Percentiles rank a stretch among this genome's conserved stretches.
These are phyloP conservation scores for Onygenales sp. DNA, from an alignment of 2,329 filamentous ascomycete genomes.

Conservation along the genomic window DNA sequence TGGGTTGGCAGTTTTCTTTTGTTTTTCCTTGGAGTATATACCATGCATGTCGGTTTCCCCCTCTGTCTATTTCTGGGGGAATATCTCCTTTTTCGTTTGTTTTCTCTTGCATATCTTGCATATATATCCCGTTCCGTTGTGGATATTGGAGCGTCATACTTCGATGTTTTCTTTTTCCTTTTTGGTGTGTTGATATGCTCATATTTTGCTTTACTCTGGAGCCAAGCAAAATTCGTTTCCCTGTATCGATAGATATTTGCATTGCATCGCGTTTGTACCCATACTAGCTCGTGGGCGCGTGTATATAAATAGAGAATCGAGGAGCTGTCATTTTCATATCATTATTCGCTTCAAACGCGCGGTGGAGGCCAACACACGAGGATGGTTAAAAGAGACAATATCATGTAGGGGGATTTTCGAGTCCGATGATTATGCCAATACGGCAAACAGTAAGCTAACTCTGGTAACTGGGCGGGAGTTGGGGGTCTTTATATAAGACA, in stretches of 20 bases:
- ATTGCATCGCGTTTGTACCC: background rate
- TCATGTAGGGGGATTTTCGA: too few relatives aligned
- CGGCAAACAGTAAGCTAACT: too few relatives aligned
- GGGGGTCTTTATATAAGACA: too few relatives aligned
- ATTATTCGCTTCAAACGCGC: too few relatives aligned
- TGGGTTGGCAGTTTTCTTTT: background rate
- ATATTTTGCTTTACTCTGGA: background rate
- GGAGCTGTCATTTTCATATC: background rate
- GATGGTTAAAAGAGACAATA: too few relatives aligned
- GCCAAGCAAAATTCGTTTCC: background rate
- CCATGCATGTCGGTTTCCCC: background rate
- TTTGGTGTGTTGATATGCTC: conserved; percentile 15
- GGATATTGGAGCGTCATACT: conserved; percentile 1
- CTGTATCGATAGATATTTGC: conserved; percentile 1
- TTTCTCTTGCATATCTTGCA: conserved; percentile 4
- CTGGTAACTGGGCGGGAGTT: too few relatives aligned
- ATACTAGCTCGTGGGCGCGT: background rate
- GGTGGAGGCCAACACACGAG: too few relatives aligned
- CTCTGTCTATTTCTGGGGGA: background rate
- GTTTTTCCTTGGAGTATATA: background rate
- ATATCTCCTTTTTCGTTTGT: background rate
- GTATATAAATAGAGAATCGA: background rate
- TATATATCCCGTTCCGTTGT: background rate
- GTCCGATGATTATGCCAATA: too few relatives aligned
- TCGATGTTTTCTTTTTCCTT: background rate